Conservation (phyloP, 257 asterid genomes). For the Solanum phureja region DNA sequence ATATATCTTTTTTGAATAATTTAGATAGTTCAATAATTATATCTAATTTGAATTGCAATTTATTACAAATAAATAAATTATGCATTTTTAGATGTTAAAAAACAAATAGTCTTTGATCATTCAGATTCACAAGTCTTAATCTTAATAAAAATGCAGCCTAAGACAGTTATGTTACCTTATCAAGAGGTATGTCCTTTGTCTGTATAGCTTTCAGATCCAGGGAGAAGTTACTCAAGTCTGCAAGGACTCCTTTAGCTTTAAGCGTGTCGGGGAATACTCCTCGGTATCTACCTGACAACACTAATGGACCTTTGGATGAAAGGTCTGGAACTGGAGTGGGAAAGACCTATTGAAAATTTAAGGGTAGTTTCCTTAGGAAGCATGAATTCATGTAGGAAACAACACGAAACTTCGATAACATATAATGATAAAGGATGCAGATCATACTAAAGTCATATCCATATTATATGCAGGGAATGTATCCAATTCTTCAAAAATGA, state of each 20-base stretch:
- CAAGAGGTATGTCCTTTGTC: slow-evolving; percentile 59
- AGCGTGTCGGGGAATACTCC: slow-evolving; percentile 67
- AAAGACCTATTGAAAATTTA: slow-evolving; percentile 44
- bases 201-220: slow-evolving; percentile 54
- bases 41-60: no score
- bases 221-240: slow-evolving; percentile 45
- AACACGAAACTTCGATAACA: neutral
- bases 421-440: neutral
- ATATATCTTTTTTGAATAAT: neutral
- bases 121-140: neutral
- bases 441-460: neutral
- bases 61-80: no score
- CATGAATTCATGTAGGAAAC: neutral
- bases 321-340: slow-evolving; percentile 76
- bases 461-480: neutral
- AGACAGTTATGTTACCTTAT: slow-evolving; percentile 38
- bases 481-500: neutral
- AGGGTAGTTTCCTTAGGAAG: neutral
- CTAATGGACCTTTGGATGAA: slow-evolving; percentile 69
- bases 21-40: neutral
- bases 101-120: neutral
- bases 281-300: slow-evolving; percentile 74
- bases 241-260: slow-evolving; percentile 44
- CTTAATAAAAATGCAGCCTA: neutral
- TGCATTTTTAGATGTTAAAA: neutral